Evolutionary conservation across 164 flowering plant genomes (phyloP).

Genomic region (grape (Vitis vinifera)): ASM3070453v1 NC_081823.1:3537501-3538000

Average conservation of each 20-base stretch:
- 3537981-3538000: conserved; percentile 82
- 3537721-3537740: too few species aligned
- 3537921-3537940: conserved; percentile 41
- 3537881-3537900: not conserved
- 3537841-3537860: not conserved
- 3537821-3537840: too few species aligned
- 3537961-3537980: conserved; percentile 75
- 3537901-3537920: conserved; percentile 24
- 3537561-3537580: not conserved
- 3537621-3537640: too few species aligned
- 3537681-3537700: too few species aligned
- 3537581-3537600: not conserved
- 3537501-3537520: not conserved
- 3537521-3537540: not conserved
- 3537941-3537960: conserved; percentile 67
- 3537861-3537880: not conserved
- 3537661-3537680: too few species aligned
- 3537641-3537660: too few species aligned
- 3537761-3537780: too few species aligned
- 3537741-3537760: too few species aligned
- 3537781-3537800: too few species aligned
- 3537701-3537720: too few species aligned
- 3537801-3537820: too few species aligned
- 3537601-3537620: not conserved
- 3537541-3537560: not conserved